These are phyloP conservation scores for Lasiodiplodia gonubiensis DNA, from an alignment of 2,329 filamentous ascomycete species.

Conservation along the genomic window DNA sequence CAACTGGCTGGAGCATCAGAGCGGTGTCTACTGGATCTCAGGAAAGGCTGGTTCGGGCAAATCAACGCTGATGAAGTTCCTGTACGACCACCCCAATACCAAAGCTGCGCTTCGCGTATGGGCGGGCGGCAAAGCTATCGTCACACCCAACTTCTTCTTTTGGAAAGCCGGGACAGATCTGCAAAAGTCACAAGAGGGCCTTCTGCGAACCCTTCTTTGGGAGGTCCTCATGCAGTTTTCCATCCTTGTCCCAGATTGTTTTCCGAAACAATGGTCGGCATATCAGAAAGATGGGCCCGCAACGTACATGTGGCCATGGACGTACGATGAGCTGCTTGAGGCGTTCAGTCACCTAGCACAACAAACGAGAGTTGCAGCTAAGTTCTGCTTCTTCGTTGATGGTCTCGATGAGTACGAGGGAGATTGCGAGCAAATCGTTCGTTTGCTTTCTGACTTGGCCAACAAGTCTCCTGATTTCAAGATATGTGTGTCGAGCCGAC, in stretches of 20 bases:
- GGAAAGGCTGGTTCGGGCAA: neutral
- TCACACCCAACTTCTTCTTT: neutral
- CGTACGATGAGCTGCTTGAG: slow-evolving; percentile 1
- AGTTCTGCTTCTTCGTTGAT: slow-evolving; percentile 33
- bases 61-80: slow-evolving; percentile 3
- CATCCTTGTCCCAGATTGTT: no score
- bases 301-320: no score
- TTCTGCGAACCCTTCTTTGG: neutral
- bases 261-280: slow-evolving; percentile 5
- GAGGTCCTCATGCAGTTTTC: neutral
- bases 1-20: neutral
- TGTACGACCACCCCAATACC: slow-evolving; percentile 27
- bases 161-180: neutral
- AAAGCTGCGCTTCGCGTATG: slow-evolving; percentile 26
- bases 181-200: neutral
- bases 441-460: neutral
- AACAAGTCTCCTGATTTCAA: slow-evolving; percentile 28
- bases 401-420: slow-evolving; percentile 35
- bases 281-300: no score
- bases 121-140: neutral
- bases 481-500: slow-evolving; percentile 32
- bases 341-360: no score
- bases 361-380: neutral
- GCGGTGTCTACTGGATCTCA: neutral
- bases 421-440: neutral